phyloP scores from a whole-genome alignment of 2,329 filamentous ascomycete species.

The Zopfia rhizophila region DNA sequence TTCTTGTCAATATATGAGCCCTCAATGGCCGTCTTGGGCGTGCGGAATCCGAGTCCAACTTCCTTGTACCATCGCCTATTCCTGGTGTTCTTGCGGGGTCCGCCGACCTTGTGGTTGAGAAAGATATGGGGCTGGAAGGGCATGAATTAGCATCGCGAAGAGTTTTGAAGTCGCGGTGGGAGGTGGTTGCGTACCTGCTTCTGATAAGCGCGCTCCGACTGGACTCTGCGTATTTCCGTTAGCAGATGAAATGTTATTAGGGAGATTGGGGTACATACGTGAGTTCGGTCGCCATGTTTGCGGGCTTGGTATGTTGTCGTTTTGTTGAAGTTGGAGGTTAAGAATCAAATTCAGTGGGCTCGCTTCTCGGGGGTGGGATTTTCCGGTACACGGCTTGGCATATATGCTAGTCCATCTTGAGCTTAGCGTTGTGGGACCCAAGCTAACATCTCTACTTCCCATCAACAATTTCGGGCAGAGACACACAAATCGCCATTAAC shows the following conservation, averaged over 20 bases:
- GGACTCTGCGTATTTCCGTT: conserved; percentile 78
- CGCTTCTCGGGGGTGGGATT: conserved; percentile 24
- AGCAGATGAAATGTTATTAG: conserved; percentile 25
- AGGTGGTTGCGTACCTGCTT: conserved; percentile 64
- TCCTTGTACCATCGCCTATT: conserved; percentile 98
- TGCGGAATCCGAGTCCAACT: conserved; percentile 98
- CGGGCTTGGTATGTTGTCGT: conserved; percentile 49
- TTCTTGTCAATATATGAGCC: conserved; percentile 99
- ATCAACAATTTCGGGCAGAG: not conserved
- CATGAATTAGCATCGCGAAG: conserved; percentile 41
- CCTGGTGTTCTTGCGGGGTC: conserved; percentile 59
- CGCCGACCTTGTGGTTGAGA: conserved; percentile 94
- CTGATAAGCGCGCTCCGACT: conserved; percentile 99
- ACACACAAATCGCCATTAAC: no score
- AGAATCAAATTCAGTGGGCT: conserved; percentile 25
- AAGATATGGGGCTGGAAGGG: conserved; percentile 94
- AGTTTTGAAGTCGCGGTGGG: conserved; percentile 21
- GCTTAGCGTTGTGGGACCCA: no score
- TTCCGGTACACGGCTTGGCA: not conserved
- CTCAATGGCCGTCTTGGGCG: conserved; percentile 98
- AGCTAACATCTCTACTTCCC: not conserved
- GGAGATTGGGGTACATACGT: conserved; percentile 45
- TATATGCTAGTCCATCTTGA: no score
- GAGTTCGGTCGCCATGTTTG: conserved; percentile 58
- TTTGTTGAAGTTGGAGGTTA: conserved; percentile 31